A percentile compares a stretch with the other conserved stretches of the same genome.
phyloP scores from a whole-genome alignment of 164 flowering plant species.

The Sedum album region DNA sequence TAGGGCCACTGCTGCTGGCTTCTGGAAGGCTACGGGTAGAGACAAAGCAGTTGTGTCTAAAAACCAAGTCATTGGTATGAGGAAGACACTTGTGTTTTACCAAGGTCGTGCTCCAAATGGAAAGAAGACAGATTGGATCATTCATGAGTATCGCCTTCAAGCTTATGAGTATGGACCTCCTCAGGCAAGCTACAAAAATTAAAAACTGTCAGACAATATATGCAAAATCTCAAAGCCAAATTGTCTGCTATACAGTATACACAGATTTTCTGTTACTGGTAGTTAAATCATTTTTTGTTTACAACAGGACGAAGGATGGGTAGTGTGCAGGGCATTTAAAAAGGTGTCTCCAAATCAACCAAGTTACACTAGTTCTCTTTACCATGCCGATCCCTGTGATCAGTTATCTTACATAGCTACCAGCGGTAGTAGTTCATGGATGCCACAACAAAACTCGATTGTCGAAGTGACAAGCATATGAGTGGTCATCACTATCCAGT shows the following conservation, averaged over 20 bases:
- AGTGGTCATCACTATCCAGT: not conserved
- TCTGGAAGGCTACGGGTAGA: slow-evolving; percentile 63
- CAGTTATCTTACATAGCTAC: not conserved
- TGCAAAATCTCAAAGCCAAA: too few species aligned
- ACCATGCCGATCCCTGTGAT: not conserved
- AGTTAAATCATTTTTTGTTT: not conserved
- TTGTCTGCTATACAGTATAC: too few species aligned
- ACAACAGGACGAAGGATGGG: slow-evolving; percentile 10
- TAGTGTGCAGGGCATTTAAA: slow-evolving; percentile 2
- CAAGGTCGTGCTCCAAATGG: slow-evolving; percentile 45
- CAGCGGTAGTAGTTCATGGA: not conserved
- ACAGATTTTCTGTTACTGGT: too few species aligned
- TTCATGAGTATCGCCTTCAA: slow-evolving; percentile 36
- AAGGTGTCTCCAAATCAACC: not conserved
- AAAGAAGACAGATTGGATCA: slow-evolving; percentile 48
- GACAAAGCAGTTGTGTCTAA: slow-evolving; percentile 37
- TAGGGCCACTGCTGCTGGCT: slow-evolving; percentile 38
- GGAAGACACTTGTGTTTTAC: slow-evolving; percentile 56
- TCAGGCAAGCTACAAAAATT: slow-evolving; percentile 1
- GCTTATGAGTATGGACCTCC: slow-evolving; percentile 3
- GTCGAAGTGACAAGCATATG: not conserved
- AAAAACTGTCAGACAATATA: too few species aligned
- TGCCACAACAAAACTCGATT: not conserved
- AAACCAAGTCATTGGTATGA: slow-evolving; percentile 33
- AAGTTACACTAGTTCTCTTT: not conserved